Base-by-base conservation (phyloP, 805 yeast genomes). In the Lipomyces orientalis region DNA sequence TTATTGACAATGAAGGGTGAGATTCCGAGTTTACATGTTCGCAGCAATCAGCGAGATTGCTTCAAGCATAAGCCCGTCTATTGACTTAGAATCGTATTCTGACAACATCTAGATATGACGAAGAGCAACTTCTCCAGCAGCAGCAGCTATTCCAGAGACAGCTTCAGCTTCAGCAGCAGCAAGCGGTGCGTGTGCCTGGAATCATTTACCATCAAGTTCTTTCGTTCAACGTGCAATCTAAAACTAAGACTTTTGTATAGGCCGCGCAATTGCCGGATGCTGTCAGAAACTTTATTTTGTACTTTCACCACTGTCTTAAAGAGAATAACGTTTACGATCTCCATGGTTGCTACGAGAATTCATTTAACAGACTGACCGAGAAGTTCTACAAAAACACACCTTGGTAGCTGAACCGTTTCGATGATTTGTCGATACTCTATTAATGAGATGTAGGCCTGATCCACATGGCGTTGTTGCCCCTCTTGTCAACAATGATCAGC, bases 361-460 rank as follows among this genome's bases (percentile, higher is more conserved):
- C 80, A 54, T 83, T 83, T 77, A 81, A 81, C 76, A 81, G 81
- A 71, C 75, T 83, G 62, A 82, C 83, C 49, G 85, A 83, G 63
- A 79, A 79, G 74, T 81, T 78, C 73, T 83, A 79, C 75, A 80
- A 81, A 69, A 76, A 75, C 62, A 60, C 79, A 10, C 71, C 83
- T 33, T 83, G 86, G 85, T 62, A 58, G 7, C 16, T n/a, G n/a
- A 12, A 19, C 51, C n/a, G n/a, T 60, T 60, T 60, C 14, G 8
- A 25, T 1, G n/a, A 7, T 57, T 35, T 8, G 29, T 5, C 12
- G 16, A 31, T 19, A 16, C n/a, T 25, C 29, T 52, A n/a, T 16
- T 52, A 31, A 52, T 52, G 22, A 19, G n/a, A 16, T 31, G 34
- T 46, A 62, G 65, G 72, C 86, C 86, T 34, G 79, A 80, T 29